Percentiles rank a stretch among this genome's conserved stretches.
These are phyloP conservation scores for Colletotrichum tanaceti DNA, from an alignment of 2,329 filamentous ascomycete species.

Conservation along the genomic window DNA sequence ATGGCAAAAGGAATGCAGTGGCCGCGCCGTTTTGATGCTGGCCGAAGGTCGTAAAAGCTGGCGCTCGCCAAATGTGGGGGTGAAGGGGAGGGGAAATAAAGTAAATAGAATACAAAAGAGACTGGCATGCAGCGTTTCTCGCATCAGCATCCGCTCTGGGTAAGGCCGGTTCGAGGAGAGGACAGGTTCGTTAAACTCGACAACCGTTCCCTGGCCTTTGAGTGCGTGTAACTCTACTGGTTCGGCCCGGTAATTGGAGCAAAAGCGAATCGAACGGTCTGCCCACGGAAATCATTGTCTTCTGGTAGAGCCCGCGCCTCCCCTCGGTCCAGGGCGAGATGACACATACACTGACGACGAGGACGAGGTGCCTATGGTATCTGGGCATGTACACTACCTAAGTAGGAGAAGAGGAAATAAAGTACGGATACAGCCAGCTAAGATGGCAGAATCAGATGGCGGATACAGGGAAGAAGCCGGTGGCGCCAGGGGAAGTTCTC, in stretches of 20 bases:
- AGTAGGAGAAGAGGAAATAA: neutral
- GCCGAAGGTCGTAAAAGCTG: neutral
- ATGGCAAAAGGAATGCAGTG: neutral
- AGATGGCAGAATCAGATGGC: neutral
- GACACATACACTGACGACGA: too few species aligned
- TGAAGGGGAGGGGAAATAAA: neutral
- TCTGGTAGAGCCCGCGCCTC: conserved; percentile 4
- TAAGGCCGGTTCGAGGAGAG: neutral
- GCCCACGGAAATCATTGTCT: neutral
- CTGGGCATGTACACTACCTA: too few species aligned
- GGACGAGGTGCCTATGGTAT: too few species aligned
- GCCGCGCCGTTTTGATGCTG: neutral
- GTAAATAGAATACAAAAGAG: neutral
- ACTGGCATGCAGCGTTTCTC: neutral
- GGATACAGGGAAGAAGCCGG: conserved; percentile 25
- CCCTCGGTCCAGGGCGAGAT: conserved; percentile 8
- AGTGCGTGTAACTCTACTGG: neutral
- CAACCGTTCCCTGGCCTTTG: neutral
- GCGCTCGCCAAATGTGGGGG: neutral
- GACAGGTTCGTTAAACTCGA: neutral
- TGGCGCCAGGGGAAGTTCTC: conserved; percentile 19
- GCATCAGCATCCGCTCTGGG: conserved; percentile 2
- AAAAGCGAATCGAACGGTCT: conserved; percentile 1
- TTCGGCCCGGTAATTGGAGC: neutral
- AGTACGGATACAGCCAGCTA: conserved; percentile 8